Base-by-base conservation (phyloP, 257 asterid species). In the Forsythia suspensa region DNA sequence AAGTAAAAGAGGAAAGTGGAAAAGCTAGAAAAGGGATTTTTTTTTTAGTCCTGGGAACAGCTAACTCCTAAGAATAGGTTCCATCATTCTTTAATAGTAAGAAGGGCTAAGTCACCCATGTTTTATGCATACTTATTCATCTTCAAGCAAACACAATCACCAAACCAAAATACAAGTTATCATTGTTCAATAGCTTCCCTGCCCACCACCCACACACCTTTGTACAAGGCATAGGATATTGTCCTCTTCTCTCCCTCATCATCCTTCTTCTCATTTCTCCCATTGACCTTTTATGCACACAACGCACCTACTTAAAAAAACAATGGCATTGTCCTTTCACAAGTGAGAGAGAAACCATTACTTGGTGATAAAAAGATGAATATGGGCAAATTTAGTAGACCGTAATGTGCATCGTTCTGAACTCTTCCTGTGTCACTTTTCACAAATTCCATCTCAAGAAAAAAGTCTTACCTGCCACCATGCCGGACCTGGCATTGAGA, bases 391-490 rank as follows among this genome's bases (percentile, higher is more conserved):
- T 9, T 10, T 24, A 63, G 37, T 13, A 51, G 70, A 24, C 37
- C 24, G 3, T 29, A 63, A 21, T 29, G 8, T 11, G 36, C 11
- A 3, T 61, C 11, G 11, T 63, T 21, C 10, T 57, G 6, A n/a
- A 57, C 29, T 57, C 66, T 15, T 52, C 63, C 18, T 57, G 66
- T 57, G 10, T 57, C 21, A n/a, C 66, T 21, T 63, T 63, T 24
- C 39, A 4, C 39, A 29, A 3, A 8, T 61, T 24, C 6, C 40
- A 24, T 63, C 70, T 63, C 2, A 4, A 63, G 39, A 34, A 5
- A 52, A 38, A 34, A 43, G n/a, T 16, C 66, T 76, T 80, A 95
- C 99, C 97, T 96, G 99, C 99, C 99, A 96, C 99, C 98, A 96
- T 18, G 92, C 88, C 76, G 96, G 91, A 48, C 99, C 99, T n/a